phyloP scores from a whole-genome alignment of 805 yeast species.

The Ogataea glucozyma region DNA sequence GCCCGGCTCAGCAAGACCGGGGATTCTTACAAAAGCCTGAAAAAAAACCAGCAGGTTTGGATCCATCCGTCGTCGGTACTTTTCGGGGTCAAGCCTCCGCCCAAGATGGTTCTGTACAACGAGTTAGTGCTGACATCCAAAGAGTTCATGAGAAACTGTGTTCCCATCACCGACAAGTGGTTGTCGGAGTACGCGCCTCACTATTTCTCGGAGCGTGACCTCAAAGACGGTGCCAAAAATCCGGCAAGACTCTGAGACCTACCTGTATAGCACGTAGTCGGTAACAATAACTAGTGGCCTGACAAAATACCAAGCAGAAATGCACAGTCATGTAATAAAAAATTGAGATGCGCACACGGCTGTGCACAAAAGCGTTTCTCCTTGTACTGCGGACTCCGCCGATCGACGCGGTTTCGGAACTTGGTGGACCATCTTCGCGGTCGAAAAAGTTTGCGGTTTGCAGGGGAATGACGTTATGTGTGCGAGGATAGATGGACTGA shows the following conservation, averaged over 20 bases:
- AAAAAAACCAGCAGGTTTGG: conserved; percentile 68
- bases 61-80: conserved; percentile 87
- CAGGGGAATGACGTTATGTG: conserved; percentile 6
- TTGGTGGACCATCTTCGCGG: conserved; percentile 6
- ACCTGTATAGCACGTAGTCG: background rate
- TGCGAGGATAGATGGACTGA: background rate
- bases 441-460: conserved; percentile 3
- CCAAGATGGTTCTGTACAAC: conserved; percentile 73
- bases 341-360: no score
- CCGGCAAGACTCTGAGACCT: background rate
- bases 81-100: conserved; percentile 65
- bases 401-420: conserved; percentile 8
- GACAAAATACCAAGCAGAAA: no score
- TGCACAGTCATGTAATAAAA: no score
- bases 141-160: conserved; percentile 84
- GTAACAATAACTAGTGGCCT: no score
- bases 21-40: conserved; percentile 65
- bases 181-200: conserved; percentile 74
- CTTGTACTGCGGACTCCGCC: background rate
- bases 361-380: background rate
- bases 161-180: conserved; percentile 74
- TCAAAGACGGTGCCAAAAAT: conserved; percentile 5
- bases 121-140: conserved; percentile 82
- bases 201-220: conserved; percentile 31
- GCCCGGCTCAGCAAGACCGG: conserved; percentile 63